Base-by-base conservation (phyloP, 2,329 filamentous ascomycete genomes). In the Cercospora sp. region DNA sequence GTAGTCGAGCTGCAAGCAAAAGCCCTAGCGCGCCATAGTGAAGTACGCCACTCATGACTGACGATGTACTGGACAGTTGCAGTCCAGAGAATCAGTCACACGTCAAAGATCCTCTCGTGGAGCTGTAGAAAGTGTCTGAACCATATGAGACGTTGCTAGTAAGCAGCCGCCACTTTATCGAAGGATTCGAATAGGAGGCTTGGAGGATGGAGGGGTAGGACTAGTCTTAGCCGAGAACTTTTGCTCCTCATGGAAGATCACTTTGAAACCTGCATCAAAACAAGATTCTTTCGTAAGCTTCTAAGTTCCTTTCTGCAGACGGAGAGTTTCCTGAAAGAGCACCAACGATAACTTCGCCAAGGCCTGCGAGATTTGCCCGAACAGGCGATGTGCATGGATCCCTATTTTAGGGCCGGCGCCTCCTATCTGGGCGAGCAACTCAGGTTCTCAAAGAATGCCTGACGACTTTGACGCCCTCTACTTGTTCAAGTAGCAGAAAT, bases 361-460 rank as follows among this genome's bases (percentile, higher is more conserved):
- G 51, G 53, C n/a, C n/a, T 40, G 61, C 61, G 61, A 64, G 51
- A 64, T 64, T 64, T 64, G 6, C 30, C 61, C 61, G 61, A 33
- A 20, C 6, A 23, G 48, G 61, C 31, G 33, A 64, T 57, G 18
- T 40, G 20, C 61, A 33, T 40, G 61, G 61, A 23, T 57, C 26
- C 8, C 23, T 23, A 23, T 23, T 48, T 48, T 23, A 23, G 45
- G 45, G 3, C 13, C 3, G 45, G 45, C 45, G 45, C 45, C 45
- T 48, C 45, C 45, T 48, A 48, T 23, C 18, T 48, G 5, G n/a
- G 10, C 3, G 18, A 48, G 18, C 42, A 48, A 48, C 2, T 48
- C 5, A 40, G 42, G 42, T 2, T 23, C 1, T 20, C 18, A 20
- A 12, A 12, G 7, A 3, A 23, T 48, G 1, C 2, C 2, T 1